Conservation (phyloP, 1,284 basidiomycete genomes). For the Cryptococcus sp. region DNA sequence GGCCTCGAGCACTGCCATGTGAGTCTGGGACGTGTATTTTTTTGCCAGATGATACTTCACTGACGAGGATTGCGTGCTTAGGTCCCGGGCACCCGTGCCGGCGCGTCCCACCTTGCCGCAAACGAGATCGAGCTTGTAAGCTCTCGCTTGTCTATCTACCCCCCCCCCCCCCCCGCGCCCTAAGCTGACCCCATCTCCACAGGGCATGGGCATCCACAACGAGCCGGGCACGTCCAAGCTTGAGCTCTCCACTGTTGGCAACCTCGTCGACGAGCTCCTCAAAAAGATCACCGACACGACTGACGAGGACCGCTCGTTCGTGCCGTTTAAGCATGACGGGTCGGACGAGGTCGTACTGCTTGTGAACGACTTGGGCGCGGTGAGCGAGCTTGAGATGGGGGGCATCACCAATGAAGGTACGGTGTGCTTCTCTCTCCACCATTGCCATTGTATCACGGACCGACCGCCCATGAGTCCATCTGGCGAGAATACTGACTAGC, state of each 20-base stretch:
- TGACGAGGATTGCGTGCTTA: slow-evolving; percentile 31
- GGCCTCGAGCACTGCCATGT: slow-evolving; percentile 93
- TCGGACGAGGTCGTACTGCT: slow-evolving; percentile 57
- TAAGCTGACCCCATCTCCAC: background rate
- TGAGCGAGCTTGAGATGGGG: slow-evolving; percentile 80
- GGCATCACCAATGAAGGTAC: slow-evolving; percentile 61
- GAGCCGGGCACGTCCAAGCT: slow-evolving; percentile 77
- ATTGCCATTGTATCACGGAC: too few relatives aligned
- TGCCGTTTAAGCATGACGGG: slow-evolving; percentile 68
- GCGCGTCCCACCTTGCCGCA: slow-evolving; percentile 59
- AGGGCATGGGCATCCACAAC: slow-evolving; percentile 80
- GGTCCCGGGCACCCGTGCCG: slow-evolving; percentile 73
- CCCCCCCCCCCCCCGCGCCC: background rate
- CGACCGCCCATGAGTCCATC: too few relatives aligned
- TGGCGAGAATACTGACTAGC: too few relatives aligned
- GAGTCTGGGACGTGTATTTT: slow-evolving; percentile 8
- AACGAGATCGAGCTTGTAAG: slow-evolving; percentile 33
- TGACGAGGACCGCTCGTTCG: slow-evolving; percentile 79
- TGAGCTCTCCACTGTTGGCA: slow-evolving; percentile 58
- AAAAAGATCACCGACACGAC: slow-evolving; percentile 67
- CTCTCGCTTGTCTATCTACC: background rate
- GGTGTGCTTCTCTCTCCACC: too few relatives aligned
- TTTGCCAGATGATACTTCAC: background rate
- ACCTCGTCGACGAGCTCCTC: slow-evolving; percentile 70
- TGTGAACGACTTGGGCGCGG: slow-evolving; percentile 62